Percentiles rank a stretch among this genome's conserved stretches.
Evolutionary conservation across 441 rosid genomes (phyloP).

Genomic region (Populus trichocarpa): DNA sequence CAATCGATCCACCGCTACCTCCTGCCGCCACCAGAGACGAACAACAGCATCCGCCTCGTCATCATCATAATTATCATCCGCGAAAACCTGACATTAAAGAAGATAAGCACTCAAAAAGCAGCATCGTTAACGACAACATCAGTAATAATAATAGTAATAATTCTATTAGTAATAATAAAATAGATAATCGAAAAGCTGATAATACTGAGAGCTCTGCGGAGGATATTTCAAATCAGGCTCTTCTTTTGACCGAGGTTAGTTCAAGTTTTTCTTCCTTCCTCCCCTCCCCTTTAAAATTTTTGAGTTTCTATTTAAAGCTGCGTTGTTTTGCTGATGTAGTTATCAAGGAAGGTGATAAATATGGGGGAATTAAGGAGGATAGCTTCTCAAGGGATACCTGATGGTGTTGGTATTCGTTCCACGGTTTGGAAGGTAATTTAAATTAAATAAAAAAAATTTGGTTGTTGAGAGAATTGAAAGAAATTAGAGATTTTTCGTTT

Average conservation of each 20-base stretch:
- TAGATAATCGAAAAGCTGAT: neutral
- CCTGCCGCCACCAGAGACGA: slow-evolving; percentile 24
- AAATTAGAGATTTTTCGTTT: neutral
- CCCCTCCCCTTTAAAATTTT: neutral
- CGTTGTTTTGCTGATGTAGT: slow-evolving; percentile 29
- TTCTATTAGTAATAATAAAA: neutral
- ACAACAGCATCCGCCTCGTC: slow-evolving; percentile 13
- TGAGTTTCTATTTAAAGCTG: slow-evolving; percentile 5
- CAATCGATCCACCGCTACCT: slow-evolving; percentile 32
- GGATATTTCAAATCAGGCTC: slow-evolving; percentile 78
- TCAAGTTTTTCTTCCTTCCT: neutral
- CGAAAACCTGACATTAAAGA: slow-evolving; percentile 32
- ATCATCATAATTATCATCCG: slow-evolving; percentile 16
- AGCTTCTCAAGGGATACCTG: slow-evolving; percentile 80
- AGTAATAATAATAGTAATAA: no score
- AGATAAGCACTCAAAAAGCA: slow-evolving; percentile 34
- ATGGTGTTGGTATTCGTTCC: slow-evolving; percentile 79
- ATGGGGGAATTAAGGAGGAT: slow-evolving; percentile 78
- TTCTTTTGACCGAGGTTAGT: slow-evolving; percentile 70
- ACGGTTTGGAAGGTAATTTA: slow-evolving; percentile 77
- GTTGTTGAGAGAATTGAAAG: neutral
- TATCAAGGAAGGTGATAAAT: slow-evolving; percentile 83
- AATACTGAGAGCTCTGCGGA: slow-evolving; percentile 48
- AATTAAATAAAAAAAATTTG: no score
- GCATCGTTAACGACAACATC: slow-evolving; percentile 11